Base-by-base conservation (phyloP, 768 basidiomycete genomes). In the Daedalea quercina region DNA sequence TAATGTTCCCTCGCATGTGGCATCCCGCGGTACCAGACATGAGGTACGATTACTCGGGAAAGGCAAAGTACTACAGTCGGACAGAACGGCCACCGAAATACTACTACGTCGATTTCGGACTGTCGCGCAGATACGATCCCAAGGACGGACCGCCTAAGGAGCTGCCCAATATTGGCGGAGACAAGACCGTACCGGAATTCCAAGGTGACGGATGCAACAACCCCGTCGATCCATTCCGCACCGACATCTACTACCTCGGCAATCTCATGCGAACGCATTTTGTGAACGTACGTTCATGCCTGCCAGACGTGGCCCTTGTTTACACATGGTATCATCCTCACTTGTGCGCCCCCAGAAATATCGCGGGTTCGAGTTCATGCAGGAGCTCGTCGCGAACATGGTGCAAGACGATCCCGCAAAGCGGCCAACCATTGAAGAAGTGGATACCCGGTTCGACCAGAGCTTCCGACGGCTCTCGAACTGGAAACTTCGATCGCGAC, bases 301-400 rank as follows among this genome's bases (percentile, higher is more conserved):
- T n/a, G n/a, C n/a, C n/a, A n/a, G n/a, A n/a, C n/a, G n/a, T n/a
- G n/a, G n/a, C n/a, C n/a, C n/a, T 22, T n/a, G 24, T 12, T 23
- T 9, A 41, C 33, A 23, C 9, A 20, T 22, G 0, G 2, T 49
- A n/a, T 37, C 12, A 23, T 34, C 20, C 19, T 8, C 11, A 28
- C 8, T n/a, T 12, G 19, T 23, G 19, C 17, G 9, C 12, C 13
- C 28, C 3, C 55, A 66, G 62, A 51, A 47, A 37, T 60, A 56
- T 26, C 22, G 42, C 9, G 63, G 63, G 0, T 54, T 71, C 12
- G 66, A 68, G 6, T 70, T 72, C 53, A 63, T 71, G 56, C 17
- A 25, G 9, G 52, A 56, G 1, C 59, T 73, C 3, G 57, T 69
- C 3, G 52, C 49, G n/a, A 43, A 52, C 17, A 94, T 69, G 71